Percentiles rank a stretch among this genome's conserved stretches.
These are phyloP conservation scores for Aureobasidium subglaciale DNA, from an alignment of 2,329 filamentous ascomycete species.

Conservation along the genomic window DNA sequence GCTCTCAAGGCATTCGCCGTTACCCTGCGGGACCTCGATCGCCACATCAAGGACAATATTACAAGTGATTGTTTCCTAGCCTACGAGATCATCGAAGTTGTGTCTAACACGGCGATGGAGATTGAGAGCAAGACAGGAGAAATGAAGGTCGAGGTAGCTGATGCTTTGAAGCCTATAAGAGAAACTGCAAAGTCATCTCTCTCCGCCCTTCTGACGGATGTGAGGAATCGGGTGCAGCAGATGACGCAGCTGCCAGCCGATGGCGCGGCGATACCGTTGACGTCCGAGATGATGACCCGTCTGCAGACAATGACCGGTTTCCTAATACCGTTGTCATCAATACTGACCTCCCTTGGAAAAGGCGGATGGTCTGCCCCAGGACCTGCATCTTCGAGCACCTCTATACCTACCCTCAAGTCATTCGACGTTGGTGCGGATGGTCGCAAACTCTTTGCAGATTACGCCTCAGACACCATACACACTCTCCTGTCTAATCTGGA, in stretches of 20 bases:
- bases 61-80: constrained; percentile 89
- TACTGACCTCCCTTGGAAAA: constrained; percentile 87
- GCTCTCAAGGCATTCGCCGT: constrained; percentile 75
- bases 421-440: constrained; percentile 89
- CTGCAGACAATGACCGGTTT: constrained; percentile 84
- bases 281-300: constrained; percentile 77
- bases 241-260: constrained; percentile 68
- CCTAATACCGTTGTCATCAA: constrained; percentile 74
- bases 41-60: constrained; percentile 78
- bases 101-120: constrained; percentile 69
- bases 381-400: constrained; percentile 53
- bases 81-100: constrained; percentile 89
- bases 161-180: constrained; percentile 79
- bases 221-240: constrained; percentile 58
- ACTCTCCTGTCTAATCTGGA: constrained; percentile 69
- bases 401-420: constrained; percentile 63
- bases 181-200: constrained; percentile 88
- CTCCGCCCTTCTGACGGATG: constrained; percentile 75
- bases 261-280: constrained; percentile 69
- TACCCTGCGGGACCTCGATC: constrained; percentile 81
- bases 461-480: constrained; percentile 84
- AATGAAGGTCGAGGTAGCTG: constrained; percentile 72
- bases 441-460: constrained; percentile 79
- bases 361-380: constrained; percentile 65
- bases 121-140: constrained; percentile 79